Percentiles rank a stretch among this genome's conserved stretches.
Evolutionary conservation across 139 green algal genomes (phyloP).

Genomic region (Eudorina sp.): DNA sequence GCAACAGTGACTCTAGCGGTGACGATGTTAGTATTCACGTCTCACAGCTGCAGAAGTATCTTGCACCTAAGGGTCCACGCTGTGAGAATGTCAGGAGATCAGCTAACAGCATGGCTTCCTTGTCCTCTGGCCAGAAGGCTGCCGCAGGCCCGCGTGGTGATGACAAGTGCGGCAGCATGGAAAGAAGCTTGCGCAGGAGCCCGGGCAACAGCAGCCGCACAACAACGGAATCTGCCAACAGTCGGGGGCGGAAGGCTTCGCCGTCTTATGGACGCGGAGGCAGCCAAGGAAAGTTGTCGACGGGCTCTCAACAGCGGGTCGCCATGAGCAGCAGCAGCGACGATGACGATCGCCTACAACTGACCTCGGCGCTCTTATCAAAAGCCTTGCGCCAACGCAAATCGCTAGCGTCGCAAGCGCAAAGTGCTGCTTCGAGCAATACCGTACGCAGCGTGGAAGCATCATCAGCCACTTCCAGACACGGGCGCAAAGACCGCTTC

Average conservation of each 20-base stretch:
- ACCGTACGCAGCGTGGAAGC: not conserved
- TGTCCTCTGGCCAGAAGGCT: not conserved
- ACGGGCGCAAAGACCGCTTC: not conserved
- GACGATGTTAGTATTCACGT: not conserved
- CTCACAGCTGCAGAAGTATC: constrained; percentile 12
- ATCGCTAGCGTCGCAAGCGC: not conserved
- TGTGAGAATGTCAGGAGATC: not conserved
- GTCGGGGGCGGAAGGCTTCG: not conserved
- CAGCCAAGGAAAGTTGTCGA: not conserved
- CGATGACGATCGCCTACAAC: not conserved
- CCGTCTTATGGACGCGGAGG: not conserved
- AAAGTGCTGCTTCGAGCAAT: not conserved
- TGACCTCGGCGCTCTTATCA: not conserved
- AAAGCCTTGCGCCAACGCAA: not conserved
- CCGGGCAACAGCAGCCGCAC: not conserved
- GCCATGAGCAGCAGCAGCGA: constrained; percentile 5
- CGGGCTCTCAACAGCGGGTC: not conserved
- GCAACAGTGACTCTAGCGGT: not conserved
- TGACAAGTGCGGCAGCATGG: not conserved
- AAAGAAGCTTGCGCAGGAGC: not conserved
- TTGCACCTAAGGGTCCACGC: not conserved
- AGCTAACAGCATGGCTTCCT: not conserved
- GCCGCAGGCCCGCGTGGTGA: not conserved
- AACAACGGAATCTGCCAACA: not conserved
- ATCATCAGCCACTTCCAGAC: not conserved